Evolutionary conservation across 345 rosid genomes (phyloP).

Genomic region (Camelina hispida): DNA sequence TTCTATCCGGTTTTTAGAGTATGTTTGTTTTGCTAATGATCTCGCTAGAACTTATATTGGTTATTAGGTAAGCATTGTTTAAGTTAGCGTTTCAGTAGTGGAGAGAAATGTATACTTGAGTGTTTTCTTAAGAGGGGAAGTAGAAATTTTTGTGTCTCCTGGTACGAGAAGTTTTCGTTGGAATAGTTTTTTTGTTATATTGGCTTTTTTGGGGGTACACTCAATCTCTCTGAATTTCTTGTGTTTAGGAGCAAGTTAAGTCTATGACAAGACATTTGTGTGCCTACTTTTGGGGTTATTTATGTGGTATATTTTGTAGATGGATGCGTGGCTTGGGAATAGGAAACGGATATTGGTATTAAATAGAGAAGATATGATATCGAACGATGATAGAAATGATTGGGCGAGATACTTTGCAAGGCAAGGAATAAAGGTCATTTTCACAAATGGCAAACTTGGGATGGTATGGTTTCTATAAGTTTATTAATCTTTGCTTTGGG

Average conservation of each 20-base stretch:
- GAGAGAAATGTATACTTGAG: background rate
- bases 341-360: constrained; percentile 85
- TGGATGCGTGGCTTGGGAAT: constrained; percentile 95
- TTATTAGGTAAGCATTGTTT: background rate
- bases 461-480: constrained; percentile 53
- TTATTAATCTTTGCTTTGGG: constrained; percentile 26
- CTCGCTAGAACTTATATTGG: background rate
- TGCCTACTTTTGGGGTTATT: constrained; percentile 12
- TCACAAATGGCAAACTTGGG: constrained; percentile 81
- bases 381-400: constrained; percentile 81
- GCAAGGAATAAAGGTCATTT: constrained; percentile 76
- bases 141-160: background rate
- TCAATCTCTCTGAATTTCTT: background rate
- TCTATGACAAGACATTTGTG: background rate
- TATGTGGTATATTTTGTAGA: constrained; percentile 56
- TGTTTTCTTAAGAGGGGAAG: background rate
- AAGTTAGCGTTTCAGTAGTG: constrained; percentile 1
- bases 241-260: background rate
- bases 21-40: background rate
- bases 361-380: constrained; percentile 95
- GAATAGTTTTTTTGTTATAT: background rate
- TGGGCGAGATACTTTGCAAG: constrained; percentile 89
- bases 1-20: constrained; percentile 16
- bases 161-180: background rate
- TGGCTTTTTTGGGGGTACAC: background rate